These are phyloP conservation scores for Apiospora arundinis DNA, from an alignment of 2,329 filamentous ascomycete genomes.

Conservation along the genomic window DNA sequence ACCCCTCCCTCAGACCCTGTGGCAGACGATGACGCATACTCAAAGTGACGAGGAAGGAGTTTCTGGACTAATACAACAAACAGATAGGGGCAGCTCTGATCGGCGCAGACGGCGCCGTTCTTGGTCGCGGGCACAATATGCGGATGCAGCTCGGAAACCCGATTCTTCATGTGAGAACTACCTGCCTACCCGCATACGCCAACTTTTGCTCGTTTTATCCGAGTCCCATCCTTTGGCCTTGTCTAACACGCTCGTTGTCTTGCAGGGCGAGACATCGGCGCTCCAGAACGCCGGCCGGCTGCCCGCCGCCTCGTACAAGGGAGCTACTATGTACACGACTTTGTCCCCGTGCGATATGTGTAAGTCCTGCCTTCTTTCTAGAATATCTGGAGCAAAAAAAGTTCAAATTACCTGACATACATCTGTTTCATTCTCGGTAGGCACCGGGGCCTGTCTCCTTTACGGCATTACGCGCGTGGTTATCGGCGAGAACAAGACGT, in stretches of 20 bases:
- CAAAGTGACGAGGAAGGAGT: background rate
- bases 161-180: conserved; percentile 69
- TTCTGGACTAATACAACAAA: background rate
- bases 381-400: no score
- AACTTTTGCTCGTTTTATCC: background rate
- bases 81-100: conserved; percentile 66
- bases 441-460: conserved; percentile 76
- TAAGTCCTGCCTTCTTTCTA: conserved; percentile 29
- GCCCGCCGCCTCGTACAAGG: conserved; percentile 70
- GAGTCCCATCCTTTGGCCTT: no score
- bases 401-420: background rate
- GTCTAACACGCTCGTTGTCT: no score
- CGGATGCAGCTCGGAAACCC: conserved; percentile 74
- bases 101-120: conserved; percentile 70
- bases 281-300: conserved; percentile 76
- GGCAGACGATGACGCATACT: background rate
- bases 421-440: conserved; percentile 25
- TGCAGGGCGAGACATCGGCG: conserved; percentile 76
- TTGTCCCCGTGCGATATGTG: conserved; percentile 84
- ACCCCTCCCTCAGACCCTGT: background rate
- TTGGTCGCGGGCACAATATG: conserved; percentile 78
- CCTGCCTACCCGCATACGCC: background rate
- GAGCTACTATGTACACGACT: conserved; percentile 84
- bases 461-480: conserved; percentile 79
- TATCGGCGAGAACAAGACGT: conserved; percentile 79